Percentiles rank a stretch among this genome's conserved stretches.
phyloP scores from a whole-genome alignment of 2,329 filamentous ascomycete genomes.

The Colletotrichum sansevieriae region DNA sequence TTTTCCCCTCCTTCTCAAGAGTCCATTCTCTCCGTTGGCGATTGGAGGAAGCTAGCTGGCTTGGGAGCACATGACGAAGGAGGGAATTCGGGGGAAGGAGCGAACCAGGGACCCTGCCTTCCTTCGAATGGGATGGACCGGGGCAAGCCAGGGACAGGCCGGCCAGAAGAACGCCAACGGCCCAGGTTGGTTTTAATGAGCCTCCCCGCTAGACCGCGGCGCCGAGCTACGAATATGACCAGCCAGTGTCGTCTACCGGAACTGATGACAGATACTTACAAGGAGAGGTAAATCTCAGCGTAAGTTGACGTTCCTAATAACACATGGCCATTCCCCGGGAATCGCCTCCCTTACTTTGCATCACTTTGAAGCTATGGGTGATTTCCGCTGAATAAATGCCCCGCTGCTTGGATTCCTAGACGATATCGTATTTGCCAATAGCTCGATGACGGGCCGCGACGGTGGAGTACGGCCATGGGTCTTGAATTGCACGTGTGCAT shows the following conservation, averaged over 20 bases:
- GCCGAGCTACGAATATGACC: conserved; percentile 21
- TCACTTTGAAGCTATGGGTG: conserved; percentile 30
- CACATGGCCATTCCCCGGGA: conserved; percentile 3
- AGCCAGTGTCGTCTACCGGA: conserved; percentile 28
- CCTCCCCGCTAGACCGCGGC: conserved; percentile 20
- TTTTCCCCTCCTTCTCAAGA: neutral
- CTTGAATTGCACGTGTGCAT: neutral
- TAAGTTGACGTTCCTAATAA: neutral
- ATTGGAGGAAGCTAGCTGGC: too few species aligned
- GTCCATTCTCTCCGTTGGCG: too few species aligned
- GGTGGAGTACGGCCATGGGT: neutral
- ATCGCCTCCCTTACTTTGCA: conserved; percentile 33
- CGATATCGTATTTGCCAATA: conserved; percentile 38
- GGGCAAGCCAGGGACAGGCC: conserved; percentile 32
- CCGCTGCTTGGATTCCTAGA: conserved; percentile 37
- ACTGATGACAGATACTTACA: conserved; percentile 3
- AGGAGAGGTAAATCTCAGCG: neutral
- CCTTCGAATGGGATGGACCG: conserved; percentile 28
- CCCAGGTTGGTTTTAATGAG: conserved; percentile 39
- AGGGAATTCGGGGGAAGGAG: conserved; percentile 8
- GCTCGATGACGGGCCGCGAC: conserved; percentile 16
- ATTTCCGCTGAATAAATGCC: conserved; percentile 37
- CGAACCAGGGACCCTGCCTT: conserved; percentile 23
- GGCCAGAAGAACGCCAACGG: conserved; percentile 13
- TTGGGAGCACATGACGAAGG: conserved; percentile 1